phyloP scores from a whole-genome alignment of 176 grass and related monocot genomes.

The Eragrostis nindensis region DNA sequence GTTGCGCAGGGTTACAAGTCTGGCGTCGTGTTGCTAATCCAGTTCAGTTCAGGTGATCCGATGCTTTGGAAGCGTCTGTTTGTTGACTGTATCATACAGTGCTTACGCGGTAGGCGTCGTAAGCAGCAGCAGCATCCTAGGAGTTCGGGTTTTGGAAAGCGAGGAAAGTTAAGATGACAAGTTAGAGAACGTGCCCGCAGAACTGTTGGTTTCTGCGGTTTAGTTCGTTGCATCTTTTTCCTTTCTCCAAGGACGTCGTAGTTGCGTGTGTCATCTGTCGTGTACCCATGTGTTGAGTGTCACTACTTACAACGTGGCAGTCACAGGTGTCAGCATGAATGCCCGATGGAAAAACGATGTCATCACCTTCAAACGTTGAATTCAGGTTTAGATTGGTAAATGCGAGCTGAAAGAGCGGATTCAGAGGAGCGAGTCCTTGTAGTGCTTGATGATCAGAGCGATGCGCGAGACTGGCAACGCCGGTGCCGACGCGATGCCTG shows the following conservation, averaged over 20 bases:
- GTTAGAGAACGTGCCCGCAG: slow-evolving; percentile 1
- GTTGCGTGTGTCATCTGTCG: neutral
- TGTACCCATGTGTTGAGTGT: neutral
- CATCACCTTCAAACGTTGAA: neutral
- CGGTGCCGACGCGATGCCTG: neutral
- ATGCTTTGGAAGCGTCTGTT: slow-evolving; percentile 24
- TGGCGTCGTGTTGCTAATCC: neutral
- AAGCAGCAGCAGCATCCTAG: slow-evolving; percentile 43
- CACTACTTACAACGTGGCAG: slow-evolving; percentile 20
- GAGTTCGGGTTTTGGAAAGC: slow-evolving; percentile 45
- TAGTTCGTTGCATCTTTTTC: slow-evolving; percentile 1
- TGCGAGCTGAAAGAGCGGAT: neutral
- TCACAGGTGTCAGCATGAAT: neutral
- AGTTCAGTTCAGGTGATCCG: slow-evolving; percentile 19
- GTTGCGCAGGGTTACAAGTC: slow-evolving; percentile 16
- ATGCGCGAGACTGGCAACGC: neutral
- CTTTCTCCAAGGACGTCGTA: neutral
- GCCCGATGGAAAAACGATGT: slow-evolving; percentile 1
- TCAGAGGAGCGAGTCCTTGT: neutral
- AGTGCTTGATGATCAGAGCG: too few relatives aligned
- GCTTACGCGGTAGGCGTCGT: slow-evolving; percentile 18
- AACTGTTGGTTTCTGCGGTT: slow-evolving; percentile 25
- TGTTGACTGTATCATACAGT: slow-evolving; percentile 17
- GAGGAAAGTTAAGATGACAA: slow-evolving; percentile 10
- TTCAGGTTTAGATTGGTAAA: neutral